phyloP scores from a whole-genome alignment of 208 protist species.

The Trypanosoma avium region DNA sequence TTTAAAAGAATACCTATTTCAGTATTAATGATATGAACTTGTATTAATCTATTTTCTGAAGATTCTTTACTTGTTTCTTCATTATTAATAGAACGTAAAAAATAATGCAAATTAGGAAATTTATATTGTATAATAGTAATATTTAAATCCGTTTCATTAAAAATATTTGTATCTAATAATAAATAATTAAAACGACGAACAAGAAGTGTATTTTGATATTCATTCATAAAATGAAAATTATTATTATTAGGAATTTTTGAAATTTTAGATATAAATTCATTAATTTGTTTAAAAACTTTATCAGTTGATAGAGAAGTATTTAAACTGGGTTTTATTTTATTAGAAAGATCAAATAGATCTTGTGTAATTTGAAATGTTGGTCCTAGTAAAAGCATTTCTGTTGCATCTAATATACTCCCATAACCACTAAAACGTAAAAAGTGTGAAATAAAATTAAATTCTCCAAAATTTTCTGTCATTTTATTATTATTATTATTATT shows the following conservation, averaged over 20 bases:
- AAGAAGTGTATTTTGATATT: too few relatives aligned
- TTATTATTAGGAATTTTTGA: not conserved
- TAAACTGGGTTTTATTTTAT: not conserved
- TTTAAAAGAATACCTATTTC: conserved; percentile 6
- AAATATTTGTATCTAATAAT: too few relatives aligned
- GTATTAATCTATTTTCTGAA: conserved; percentile 2
- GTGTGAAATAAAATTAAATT: conserved; percentile 6
- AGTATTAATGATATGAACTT: not conserved
- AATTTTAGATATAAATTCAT: too few relatives aligned
- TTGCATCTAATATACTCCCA: not conserved
- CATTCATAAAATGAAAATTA: not conserved
- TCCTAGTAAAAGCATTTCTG: conserved; percentile 13
- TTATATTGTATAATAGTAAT: conserved; percentile 10
- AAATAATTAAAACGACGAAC: too few relatives aligned
- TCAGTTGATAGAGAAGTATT: too few relatives aligned
- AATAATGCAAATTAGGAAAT: not conserved
- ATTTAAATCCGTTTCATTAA: conserved; percentile 16
- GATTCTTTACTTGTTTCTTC: not conserved
- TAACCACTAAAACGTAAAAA: conserved; percentile 18
- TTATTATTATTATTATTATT: not conserved
- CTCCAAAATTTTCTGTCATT: not conserved
- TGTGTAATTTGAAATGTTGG: conserved; percentile 12
- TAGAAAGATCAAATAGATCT: conserved; percentile 8
- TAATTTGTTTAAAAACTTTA: not conserved
- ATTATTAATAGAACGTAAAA: conserved; percentile 1